These are phyloP conservation scores for Triadica sebifera DNA, from an alignment of 345 rosid genomes.

Conservation along the genomic window DNA sequence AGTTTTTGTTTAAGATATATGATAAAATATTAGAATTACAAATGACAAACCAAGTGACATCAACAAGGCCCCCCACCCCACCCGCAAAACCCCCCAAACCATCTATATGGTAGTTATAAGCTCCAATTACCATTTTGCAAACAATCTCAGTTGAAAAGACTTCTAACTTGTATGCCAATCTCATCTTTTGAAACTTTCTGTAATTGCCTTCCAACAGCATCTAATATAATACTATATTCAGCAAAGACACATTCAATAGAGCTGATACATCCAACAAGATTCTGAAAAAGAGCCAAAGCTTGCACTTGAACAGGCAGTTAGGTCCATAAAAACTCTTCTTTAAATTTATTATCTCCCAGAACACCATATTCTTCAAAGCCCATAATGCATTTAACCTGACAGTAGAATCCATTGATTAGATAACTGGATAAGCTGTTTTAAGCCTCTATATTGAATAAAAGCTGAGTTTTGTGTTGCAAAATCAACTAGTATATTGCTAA, in stretches of 20 bases:
- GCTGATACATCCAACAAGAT: constrained; percentile 66
- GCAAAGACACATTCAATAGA: constrained; percentile 61
- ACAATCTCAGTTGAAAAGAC: constrained; percentile 13
- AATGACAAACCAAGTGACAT: constrained; percentile 1
- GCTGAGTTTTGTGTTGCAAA: constrained; percentile 57
- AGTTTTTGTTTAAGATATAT: not conserved
- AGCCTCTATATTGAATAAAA: constrained; percentile 68
- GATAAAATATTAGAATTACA: not conserved
- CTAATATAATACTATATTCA: constrained; percentile 63
- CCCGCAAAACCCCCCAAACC: not conserved
- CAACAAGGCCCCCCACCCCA: too few species aligned
- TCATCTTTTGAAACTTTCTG: constrained; percentile 53
- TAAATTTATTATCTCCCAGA: constrained; percentile 64
- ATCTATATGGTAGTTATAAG: not conserved
- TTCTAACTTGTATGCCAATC: constrained; percentile 68
- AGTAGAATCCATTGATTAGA: constrained; percentile 73
- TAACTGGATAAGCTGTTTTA: constrained; percentile 63
- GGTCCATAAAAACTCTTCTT: constrained; percentile 56
- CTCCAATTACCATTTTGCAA: not conserved
- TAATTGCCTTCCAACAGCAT: constrained; percentile 69
- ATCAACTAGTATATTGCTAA: constrained; percentile 77
- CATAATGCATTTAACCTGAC: constrained; percentile 63
- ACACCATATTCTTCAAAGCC: constrained; percentile 81
- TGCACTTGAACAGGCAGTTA: constrained; percentile 86
- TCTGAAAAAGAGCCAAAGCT: constrained; percentile 81